Evolutionary conservation across 2,329 filamentous ascomycete genomes (phyloP).

Genomic region (Lasiodiplodia theobromae): DNA sequence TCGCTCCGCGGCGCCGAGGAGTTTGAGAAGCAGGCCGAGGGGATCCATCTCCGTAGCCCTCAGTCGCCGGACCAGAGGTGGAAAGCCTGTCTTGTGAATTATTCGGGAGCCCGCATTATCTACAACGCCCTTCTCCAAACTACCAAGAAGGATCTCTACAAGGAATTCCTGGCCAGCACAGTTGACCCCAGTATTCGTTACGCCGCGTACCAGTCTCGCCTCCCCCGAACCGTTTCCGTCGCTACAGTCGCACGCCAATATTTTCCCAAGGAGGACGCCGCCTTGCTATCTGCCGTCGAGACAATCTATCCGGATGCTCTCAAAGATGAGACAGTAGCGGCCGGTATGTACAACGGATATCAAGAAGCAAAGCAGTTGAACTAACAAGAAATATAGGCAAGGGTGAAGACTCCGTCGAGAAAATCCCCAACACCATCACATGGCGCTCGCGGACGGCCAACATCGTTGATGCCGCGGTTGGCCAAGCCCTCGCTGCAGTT

Average conservation of each 20-base stretch:
- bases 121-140: conserved; percentile 77
- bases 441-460: conserved; percentile 88
- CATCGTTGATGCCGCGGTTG: conserved; percentile 92
- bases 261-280: conserved; percentile 71
- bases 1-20: conserved; percentile 77
- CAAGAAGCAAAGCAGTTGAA: too few relatives aligned
- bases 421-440: conserved; percentile 75
- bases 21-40: conserved; percentile 80
- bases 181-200: conserved; percentile 94
- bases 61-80: conserved; percentile 61
- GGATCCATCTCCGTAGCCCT: conserved; percentile 42
- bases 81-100: conserved; percentile 77
- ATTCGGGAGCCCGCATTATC: conserved; percentile 78
- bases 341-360: conserved; percentile 46
- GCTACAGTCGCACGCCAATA: conserved; percentile 78
- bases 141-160: conserved; percentile 78
- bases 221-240: conserved; percentile 84
- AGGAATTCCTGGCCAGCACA: conserved; percentile 82
- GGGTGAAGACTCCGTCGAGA: conserved; percentile 49
- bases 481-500: conserved; percentile 79
- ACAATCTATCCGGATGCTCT: conserved; percentile 66
- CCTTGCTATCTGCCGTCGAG: conserved; percentile 72
- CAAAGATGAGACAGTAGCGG: conserved; percentile 56
- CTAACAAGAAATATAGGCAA: conserved; percentile 18
- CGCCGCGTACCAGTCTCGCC: conserved; percentile 88